Percentiles rank a stretch among this genome's conserved stretches.
These are phyloP conservation scores for Phialophora tarda DNA, from an alignment of 2,329 filamentous ascomycete species.

Conservation along the genomic window DNA sequence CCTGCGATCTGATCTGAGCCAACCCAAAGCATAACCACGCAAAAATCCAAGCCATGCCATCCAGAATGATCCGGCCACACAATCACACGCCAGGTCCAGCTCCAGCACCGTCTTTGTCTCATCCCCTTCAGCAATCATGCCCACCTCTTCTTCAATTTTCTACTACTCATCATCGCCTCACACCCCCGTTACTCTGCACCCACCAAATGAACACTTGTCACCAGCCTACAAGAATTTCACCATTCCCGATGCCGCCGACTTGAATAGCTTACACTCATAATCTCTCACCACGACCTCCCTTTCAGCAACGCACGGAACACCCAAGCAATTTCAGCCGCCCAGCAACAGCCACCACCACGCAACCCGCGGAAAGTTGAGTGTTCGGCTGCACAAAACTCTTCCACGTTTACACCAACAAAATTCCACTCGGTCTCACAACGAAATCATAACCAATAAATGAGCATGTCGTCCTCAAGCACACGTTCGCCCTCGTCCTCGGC, in stretches of 20 bases:
- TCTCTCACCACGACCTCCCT: conserved; percentile 23
- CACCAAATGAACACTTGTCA: conserved; percentile 37
- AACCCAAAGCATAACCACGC: conserved; percentile 29
- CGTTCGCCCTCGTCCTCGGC: conserved; percentile 38
- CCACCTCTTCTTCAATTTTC: conserved; percentile 34
- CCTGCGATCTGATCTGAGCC: conserved; percentile 28
- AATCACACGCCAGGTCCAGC: conserved; percentile 33
- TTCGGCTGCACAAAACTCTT: conserved; percentile 7
- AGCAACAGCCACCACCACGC: conserved; percentile 20
- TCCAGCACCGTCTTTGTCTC: conserved; percentile 35
- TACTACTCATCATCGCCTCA: conserved; percentile 30
- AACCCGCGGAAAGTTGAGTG: conserved; percentile 41
- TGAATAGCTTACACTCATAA: conserved; percentile 25
- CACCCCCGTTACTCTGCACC: conserved; percentile 29
- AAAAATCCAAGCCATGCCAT: conserved; percentile 32
- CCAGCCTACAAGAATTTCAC: conserved; percentile 32
- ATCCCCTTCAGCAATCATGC: conserved; percentile 32
- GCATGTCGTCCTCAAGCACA: conserved; percentile 41
- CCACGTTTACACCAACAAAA: conserved; percentile 14
- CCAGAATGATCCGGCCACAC: conserved; percentile 37
- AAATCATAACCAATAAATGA: conserved; percentile 40
- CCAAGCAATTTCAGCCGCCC: conserved; percentile 31
- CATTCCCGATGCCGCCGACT: conserved; percentile 38
- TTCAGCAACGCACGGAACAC: conserved; percentile 13
- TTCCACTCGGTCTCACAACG: conserved; percentile 5